A percentile compares a stretch with the other conserved stretches of the same genome.
Conservation (phyloP, 2,329 filamentous ascomycete species). For the Mycosphaerelloides madeirae region DNA sequence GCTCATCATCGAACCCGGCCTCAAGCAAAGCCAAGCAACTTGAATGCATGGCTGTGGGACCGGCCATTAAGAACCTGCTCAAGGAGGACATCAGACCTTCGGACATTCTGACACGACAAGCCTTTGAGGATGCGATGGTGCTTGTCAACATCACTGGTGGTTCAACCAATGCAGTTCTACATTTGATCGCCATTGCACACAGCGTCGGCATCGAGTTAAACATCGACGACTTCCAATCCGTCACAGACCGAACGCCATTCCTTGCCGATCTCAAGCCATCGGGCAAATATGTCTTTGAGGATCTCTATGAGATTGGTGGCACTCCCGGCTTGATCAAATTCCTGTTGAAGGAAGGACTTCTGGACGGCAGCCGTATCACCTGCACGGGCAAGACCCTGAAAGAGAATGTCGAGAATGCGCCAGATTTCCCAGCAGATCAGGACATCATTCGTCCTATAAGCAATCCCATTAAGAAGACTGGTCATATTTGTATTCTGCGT, state of each 20-base stretch:
- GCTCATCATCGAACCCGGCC: conserved; percentile 49
- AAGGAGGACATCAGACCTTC: conserved; percentile 48
- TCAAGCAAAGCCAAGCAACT: conserved; percentile 48
- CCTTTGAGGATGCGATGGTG: conserved; percentile 50
- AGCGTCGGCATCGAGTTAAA: conserved; percentile 48
- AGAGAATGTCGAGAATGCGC: conserved; percentile 50
- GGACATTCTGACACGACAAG: conserved; percentile 47
- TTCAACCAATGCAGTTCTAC: conserved; percentile 49
- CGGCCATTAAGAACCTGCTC: conserved; percentile 48
- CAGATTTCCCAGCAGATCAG: conserved; percentile 64
- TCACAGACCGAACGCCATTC: conserved; percentile 48
- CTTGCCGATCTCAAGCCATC: conserved; percentile 50
- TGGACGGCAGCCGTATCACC: conserved; percentile 47
- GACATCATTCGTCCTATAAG: conserved; percentile 64
- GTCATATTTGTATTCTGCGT: conserved; percentile 68
- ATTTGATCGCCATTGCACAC: conserved; percentile 49
- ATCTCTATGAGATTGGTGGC: conserved; percentile 53
- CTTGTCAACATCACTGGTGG: conserved; percentile 48
- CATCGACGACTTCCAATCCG: conserved; percentile 49
- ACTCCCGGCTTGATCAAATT: conserved; percentile 49
- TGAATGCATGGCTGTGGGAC: conserved; percentile 47
- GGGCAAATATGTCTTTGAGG: conserved; percentile 54
- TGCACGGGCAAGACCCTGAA: conserved; percentile 49
- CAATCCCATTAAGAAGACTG: conserved; percentile 66
- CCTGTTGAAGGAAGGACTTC: conserved; percentile 46